Conservation (phyloP, 495 filamentous ascomycete genomes). For the Pyrenula aspistea region DNA sequence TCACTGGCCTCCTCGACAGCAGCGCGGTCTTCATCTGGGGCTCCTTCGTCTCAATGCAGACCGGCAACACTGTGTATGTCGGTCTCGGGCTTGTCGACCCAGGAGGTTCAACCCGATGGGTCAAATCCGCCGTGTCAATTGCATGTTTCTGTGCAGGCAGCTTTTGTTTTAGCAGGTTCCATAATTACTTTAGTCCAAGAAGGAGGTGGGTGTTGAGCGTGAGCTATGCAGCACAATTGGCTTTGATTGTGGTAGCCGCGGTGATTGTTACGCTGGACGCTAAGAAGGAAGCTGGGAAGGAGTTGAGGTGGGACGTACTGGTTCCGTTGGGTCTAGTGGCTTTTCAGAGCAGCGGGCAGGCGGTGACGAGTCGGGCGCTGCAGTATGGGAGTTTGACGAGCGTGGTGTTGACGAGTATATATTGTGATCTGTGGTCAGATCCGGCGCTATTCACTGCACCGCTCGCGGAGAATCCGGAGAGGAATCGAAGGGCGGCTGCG, state of each 20-base stretch:
- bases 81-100: conserved; percentile 42
- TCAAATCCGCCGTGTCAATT: conserved; percentile 54
- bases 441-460: conserved; percentile 28
- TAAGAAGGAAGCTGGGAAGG: conserved; percentile 18
- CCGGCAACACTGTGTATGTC: conserved; percentile 67
- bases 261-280: conserved; percentile 37
- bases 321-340: conserved; percentile 51
- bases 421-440: conserved; percentile 60
- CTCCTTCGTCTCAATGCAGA: conserved; percentile 70
- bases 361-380: conserved; percentile 53
- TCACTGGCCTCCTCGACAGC: conserved; percentile 52
- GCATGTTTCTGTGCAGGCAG: conserved; percentile 56
- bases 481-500: conserved; percentile 45
- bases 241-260: conserved; percentile 43
- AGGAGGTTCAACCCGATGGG: conserved; percentile 41
- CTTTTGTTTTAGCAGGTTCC: conserved; percentile 48
- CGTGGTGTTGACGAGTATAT: conserved; percentile 60
- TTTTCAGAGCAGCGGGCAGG: conserved; percentile 61
- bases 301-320: conserved; percentile 42
- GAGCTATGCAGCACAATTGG: conserved; percentile 45
- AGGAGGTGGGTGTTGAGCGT: conserved; percentile 47
- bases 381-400: conserved; percentile 49
- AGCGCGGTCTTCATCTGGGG: conserved; percentile 62
- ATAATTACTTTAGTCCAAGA: conserved; percentile 41
- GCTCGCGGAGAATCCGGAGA: conserved; percentile 34